phyloP scores from a whole-genome alignment of 768 basidiomycete species.

The Agaricus subrufescens region DNA sequence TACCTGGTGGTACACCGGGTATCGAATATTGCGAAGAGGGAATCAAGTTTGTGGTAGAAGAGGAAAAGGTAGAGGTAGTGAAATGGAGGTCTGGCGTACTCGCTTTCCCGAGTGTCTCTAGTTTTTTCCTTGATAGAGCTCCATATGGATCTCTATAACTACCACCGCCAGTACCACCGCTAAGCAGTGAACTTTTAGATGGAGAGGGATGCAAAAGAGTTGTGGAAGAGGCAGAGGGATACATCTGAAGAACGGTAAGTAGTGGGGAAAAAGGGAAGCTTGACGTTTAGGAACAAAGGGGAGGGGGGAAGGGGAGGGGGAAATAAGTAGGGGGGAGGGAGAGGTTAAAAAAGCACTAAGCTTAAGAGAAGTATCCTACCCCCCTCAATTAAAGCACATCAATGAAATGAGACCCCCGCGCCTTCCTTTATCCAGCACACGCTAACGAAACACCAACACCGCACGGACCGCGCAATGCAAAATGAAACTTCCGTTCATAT shows the following conservation, averaged over 20 bases:
- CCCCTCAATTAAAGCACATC: no score
- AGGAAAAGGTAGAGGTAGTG: neutral
- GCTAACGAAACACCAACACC: neutral
- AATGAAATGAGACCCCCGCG: neutral
- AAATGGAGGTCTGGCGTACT: neutral
- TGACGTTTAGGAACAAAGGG: no score
- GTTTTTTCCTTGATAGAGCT: neutral
- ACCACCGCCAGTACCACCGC: neutral
- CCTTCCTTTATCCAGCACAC: neutral
- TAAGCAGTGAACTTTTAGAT: neutral
- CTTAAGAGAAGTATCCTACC: no score
- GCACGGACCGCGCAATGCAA: slow-evolving; percentile 1
- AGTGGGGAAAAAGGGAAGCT: no score
- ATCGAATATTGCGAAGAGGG: neutral
- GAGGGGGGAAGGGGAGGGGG: no score
- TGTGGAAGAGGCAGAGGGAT: neutral
- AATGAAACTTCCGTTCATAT: neutral
- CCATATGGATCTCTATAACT: neutral
- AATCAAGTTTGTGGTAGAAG: no score
- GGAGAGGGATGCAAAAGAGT: neutral
- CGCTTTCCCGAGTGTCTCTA: neutral
- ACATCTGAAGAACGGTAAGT: neutral
- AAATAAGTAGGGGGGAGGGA: no score
- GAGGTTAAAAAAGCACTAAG: no score
- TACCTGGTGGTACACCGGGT: slow-evolving; percentile 1